These are phyloP conservation scores for Aspergillus conjunctus DNA, from an alignment of 495 filamentous ascomycete species.

Conservation along the genomic window DNA sequence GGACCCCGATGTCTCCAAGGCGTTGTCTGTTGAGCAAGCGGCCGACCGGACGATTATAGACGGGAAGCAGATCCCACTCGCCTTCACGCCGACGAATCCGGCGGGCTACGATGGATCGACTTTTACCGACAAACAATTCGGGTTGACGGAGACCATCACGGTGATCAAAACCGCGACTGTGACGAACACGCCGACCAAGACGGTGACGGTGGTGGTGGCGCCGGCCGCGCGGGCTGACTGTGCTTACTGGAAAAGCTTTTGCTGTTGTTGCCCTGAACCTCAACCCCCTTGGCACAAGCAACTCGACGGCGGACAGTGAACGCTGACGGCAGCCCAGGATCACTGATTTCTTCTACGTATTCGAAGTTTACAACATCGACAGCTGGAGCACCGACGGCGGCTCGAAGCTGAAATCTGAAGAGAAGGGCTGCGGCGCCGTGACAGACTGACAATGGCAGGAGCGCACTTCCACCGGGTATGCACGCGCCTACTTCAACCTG, in stretches of 20 bases:
- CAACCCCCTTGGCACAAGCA: not conserved
- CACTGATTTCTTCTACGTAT: not conserved
- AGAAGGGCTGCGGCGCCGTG: conserved; percentile 5
- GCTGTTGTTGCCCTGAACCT: not conserved
- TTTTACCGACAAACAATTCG: not conserved
- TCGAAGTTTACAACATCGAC: conserved; percentile 8
- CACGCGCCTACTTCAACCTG: conserved; percentile 12
- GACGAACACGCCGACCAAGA: not conserved
- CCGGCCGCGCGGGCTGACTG: not conserved
- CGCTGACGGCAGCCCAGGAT: not conserved
- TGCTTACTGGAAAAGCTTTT: not conserved
- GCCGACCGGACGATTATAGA: not conserved
- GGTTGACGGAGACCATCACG: not conserved
- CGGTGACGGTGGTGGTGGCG: not conserved
- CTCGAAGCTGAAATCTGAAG: not conserved
- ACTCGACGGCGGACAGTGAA: not conserved
- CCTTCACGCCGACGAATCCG: not conserved
- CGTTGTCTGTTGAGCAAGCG: not conserved
- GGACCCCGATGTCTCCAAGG: not conserved
- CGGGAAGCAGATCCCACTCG: not conserved
- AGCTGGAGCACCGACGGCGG: conserved; percentile 6
- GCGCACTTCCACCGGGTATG: not conserved
- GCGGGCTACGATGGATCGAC: not conserved
- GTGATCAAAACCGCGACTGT: not conserved
- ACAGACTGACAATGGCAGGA: conserved; percentile 14